These are phyloP conservation scores for Fusarium phyllophilum DNA, from an alignment of 2,329 filamentous ascomycete species.

Conservation along the genomic window DNA sequence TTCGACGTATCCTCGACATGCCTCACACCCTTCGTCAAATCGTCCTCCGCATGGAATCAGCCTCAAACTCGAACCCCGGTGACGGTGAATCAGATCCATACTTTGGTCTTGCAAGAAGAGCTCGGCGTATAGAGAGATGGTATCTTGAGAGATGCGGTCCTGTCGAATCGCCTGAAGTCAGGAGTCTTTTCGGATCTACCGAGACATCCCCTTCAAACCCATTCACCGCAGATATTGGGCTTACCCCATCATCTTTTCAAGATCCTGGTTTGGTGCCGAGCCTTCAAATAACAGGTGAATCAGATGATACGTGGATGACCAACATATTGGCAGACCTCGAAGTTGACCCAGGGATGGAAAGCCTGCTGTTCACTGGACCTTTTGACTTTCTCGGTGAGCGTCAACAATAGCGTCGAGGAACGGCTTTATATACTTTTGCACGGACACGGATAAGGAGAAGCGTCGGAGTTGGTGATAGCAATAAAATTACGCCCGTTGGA, in stretches of 20 bases:
- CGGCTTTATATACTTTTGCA: slow-evolving; percentile 4
- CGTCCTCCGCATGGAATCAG: slow-evolving; percentile 42
- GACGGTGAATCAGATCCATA: slow-evolving; percentile 41
- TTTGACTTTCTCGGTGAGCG: slow-evolving; percentile 37
- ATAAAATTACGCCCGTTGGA: slow-evolving; percentile 13
- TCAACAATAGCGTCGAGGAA: not conserved
- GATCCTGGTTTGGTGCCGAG: slow-evolving; percentile 21
- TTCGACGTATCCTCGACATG: slow-evolving; percentile 46
- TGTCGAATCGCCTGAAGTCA: slow-evolving; percentile 25
- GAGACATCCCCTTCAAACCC: slow-evolving; percentile 21
- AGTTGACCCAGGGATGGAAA: slow-evolving; percentile 30
- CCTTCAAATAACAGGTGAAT: slow-evolving; percentile 24
- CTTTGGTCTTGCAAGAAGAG: slow-evolving; percentile 36
- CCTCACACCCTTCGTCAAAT: slow-evolving; percentile 45
- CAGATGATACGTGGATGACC: slow-evolving; percentile 28
- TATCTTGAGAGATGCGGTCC: slow-evolving; percentile 32
- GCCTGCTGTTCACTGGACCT: slow-evolving; percentile 30
- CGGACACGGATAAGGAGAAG: slow-evolving; percentile 27
- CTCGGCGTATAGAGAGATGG: slow-evolving; percentile 36
- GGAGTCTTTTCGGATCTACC: slow-evolving; percentile 27
- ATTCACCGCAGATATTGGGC: slow-evolving; percentile 9
- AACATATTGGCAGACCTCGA: slow-evolving; percentile 33
- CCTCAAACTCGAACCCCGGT: slow-evolving; percentile 8
- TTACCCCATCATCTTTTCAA: slow-evolving; percentile 16
- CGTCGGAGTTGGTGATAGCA: slow-evolving; percentile 16